Percentiles rank a stretch among this genome's conserved stretches.
Evolutionary conservation across 1,284 basidiomycete genomes (phyloP).

Genomic region (Pyrrhoderma lamaoense): DNA sequence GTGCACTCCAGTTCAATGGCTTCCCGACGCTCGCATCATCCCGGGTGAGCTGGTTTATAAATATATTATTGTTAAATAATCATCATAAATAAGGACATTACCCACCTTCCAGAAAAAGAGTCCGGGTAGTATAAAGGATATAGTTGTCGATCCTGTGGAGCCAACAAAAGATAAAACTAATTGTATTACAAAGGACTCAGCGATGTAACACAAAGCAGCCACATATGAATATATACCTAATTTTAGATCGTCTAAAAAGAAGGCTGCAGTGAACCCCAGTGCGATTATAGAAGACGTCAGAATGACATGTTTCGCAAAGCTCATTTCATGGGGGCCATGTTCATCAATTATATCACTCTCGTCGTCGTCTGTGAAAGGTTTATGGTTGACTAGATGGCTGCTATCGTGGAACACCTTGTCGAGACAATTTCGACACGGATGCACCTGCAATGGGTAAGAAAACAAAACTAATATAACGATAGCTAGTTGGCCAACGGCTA

Average conservation of each 20-base stretch:
- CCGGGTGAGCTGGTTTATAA: conserved; percentile 56
- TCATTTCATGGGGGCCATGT: conserved; percentile 58
- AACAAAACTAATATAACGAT: conserved; percentile 88
- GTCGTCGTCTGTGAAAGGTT: conserved; percentile 30
- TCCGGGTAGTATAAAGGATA: conserved; percentile 95
- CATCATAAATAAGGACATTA: conserved; percentile 8
- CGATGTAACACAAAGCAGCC: background rate
- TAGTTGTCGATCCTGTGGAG: conserved; percentile 92
- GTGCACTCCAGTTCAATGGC: conserved; percentile 51
- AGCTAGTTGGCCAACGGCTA: conserved; percentile 88
- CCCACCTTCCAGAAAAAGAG: conserved; percentile 75
- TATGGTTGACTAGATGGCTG: conserved; percentile 21
- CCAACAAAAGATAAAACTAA: conserved; percentile 93
- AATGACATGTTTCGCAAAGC: conserved; percentile 60
- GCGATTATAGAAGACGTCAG: conserved; percentile 71
- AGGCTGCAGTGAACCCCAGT: conserved; percentile 71
- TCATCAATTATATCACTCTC: conserved; percentile 45
- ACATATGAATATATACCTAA: conserved; percentile 49
- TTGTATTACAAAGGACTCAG: conserved; percentile 3
- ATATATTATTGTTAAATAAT: background rate
- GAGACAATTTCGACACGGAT: conserved; percentile 89
- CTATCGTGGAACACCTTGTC: conserved; percentile 76
- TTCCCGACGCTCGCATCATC: conserved; percentile 54
- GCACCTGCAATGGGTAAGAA: conserved; percentile 89
- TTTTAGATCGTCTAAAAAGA: conserved; percentile 77